Evolutionary conservation across 2,329 filamentous ascomycete species (phyloP).

Genomic region (Parascedosporium putredinis): DNA sequence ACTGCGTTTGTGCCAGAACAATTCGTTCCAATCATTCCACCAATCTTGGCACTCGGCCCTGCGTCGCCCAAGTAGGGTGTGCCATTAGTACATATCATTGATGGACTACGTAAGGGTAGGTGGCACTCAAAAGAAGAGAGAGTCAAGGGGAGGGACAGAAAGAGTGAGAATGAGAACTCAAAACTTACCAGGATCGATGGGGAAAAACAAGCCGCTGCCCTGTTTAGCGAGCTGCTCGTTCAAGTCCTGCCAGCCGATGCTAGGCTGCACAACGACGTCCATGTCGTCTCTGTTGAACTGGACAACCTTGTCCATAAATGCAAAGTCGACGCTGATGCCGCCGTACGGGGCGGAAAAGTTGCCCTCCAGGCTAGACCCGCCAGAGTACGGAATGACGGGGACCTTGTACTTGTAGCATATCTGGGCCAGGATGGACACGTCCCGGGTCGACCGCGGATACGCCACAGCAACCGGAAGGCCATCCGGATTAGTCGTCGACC

Average conservation of each 20-base stretch:
- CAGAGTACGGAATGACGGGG: slow-evolving; percentile 79
- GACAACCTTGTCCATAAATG: slow-evolving; percentile 74
- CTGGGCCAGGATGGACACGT: slow-evolving; percentile 50
- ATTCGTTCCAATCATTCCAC: slow-evolving; percentile 75
- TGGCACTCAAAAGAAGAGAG: not conserved
- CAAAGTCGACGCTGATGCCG: slow-evolving; percentile 83
- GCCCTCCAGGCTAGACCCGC: slow-evolving; percentile 76
- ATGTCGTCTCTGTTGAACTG: slow-evolving; percentile 76
- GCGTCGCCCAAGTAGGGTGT: no score
- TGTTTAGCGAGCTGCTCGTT: slow-evolving; percentile 62
- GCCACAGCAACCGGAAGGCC: slow-evolving; percentile 52
- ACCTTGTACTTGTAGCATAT: slow-evolving; percentile 71
- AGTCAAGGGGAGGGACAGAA: not conserved
- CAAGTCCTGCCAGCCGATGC: slow-evolving; percentile 83
- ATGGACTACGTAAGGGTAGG: no score
- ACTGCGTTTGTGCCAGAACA: slow-evolving; percentile 72
- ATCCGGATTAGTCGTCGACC: slow-evolving; percentile 53
- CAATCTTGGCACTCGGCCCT: slow-evolving; percentile 61
- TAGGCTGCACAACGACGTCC: slow-evolving; percentile 87
- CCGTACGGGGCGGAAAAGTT: slow-evolving; percentile 84
- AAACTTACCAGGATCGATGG: slow-evolving; percentile 66
- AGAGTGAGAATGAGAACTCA: not conserved
- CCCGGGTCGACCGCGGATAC: slow-evolving; percentile 49
- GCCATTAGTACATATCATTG: no score
- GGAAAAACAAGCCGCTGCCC: slow-evolving; percentile 74